phyloP scores from a whole-genome alignment of 2,329 filamentous ascomycete species.

The Botrytis paeoniae region DNA sequence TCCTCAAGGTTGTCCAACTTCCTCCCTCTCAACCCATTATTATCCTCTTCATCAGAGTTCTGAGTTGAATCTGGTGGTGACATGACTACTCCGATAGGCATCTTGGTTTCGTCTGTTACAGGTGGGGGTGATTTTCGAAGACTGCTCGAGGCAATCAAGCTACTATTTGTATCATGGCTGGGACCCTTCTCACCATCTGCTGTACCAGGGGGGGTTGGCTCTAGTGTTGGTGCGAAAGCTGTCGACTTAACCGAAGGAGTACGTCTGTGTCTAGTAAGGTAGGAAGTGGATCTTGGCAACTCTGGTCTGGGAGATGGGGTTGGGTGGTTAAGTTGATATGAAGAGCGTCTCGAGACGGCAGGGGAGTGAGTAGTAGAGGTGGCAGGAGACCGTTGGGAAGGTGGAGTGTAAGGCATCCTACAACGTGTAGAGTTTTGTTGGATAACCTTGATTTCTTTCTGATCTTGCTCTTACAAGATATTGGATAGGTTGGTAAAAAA shows the following conservation, averaged over 20 bases:
- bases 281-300: slow-evolving; percentile 63
- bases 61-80: slow-evolving; percentile 85
- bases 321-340: slow-evolving; percentile 46
- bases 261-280: slow-evolving; percentile 61
- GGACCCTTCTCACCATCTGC: slow-evolving; percentile 32
- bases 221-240: slow-evolving; percentile 35
- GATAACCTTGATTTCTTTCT: not conserved
- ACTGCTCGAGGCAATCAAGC: slow-evolving; percentile 49
- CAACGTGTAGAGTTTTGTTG: slow-evolving; percentile 18
- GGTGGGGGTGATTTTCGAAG: slow-evolving; percentile 83
- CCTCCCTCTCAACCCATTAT: slow-evolving; percentile 36
- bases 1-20: slow-evolving; percentile 46
- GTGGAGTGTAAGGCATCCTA: slow-evolving; percentile 85
- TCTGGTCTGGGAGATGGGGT: slow-evolving; percentile 44
- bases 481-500: slow-evolving; percentile 20
- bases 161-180: slow-evolving; percentile 33
- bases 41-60: slow-evolving; percentile 77
- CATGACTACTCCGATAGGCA: slow-evolving; percentile 80
- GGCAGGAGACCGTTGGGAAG: slow-evolving; percentile 62
- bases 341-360: slow-evolving; percentile 56
- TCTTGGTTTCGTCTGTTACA: slow-evolving; percentile 65
- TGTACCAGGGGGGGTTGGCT: slow-evolving; percentile 32
- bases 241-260: slow-evolving; percentile 47
- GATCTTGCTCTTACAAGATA: not conserved
- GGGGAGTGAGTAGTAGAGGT: slow-evolving; percentile 57